phyloP scores from a whole-genome alignment of 2,329 filamentous ascomycete species.

The Gaeumannomyces sp. region DNA sequence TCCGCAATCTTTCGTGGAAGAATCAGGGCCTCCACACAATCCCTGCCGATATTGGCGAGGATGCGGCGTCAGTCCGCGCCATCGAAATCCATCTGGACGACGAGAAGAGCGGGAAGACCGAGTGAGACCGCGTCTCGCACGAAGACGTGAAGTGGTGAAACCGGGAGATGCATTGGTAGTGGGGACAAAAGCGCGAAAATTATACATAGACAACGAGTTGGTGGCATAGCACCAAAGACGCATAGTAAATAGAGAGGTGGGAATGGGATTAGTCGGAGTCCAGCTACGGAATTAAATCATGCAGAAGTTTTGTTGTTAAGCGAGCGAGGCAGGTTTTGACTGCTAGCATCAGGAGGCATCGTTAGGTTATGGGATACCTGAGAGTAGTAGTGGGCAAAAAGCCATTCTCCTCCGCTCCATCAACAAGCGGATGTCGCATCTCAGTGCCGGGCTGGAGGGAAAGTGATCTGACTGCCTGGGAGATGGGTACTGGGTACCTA shows the following conservation, averaged over 20 bases:
- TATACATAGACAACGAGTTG: slow-evolving; percentile 13
- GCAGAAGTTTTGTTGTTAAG: background rate
- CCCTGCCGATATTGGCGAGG: slow-evolving; percentile 26
- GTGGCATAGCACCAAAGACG: slow-evolving; percentile 14
- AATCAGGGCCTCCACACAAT: slow-evolving; percentile 33
- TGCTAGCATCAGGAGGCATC: background rate
- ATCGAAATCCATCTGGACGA: slow-evolving; percentile 44
- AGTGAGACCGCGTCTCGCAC: slow-evolving; percentile 1
- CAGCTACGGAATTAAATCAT: background rate
- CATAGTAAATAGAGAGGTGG: background rate
- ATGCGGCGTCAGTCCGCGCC: slow-evolving; percentile 37
- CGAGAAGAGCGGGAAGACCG: slow-evolving; percentile 21
- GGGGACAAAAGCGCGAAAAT: background rate
- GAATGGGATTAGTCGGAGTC: background rate
- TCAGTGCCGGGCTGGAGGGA: too few species aligned
- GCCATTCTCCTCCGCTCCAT: background rate
- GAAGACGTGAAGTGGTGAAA: background rate
- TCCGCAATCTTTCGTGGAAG: slow-evolving; percentile 30
- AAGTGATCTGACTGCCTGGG: too few species aligned
- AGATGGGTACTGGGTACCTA: too few species aligned
- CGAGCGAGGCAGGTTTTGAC: background rate
- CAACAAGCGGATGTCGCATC: too few species aligned
- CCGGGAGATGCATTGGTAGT: background rate
- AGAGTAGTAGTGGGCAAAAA: background rate
- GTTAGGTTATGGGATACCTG: background rate